A percentile compares a stretch with the other conserved stretches of the same genome.
Conservation (phyloP, 2,329 filamentous ascomycete species). For the Cercospora sp. region DNA sequence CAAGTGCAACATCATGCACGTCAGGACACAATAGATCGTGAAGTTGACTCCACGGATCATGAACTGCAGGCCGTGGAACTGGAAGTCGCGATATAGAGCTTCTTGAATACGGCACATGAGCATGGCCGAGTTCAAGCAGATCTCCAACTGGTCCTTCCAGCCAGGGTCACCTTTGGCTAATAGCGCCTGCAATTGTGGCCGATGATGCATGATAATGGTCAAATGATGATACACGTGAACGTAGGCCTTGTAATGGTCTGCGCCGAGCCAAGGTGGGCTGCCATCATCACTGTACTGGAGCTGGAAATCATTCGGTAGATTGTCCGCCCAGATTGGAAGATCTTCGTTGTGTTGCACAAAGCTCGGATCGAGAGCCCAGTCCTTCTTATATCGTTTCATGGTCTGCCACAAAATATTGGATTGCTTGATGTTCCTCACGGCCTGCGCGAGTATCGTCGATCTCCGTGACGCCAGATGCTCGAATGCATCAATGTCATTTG, state of each 20-base stretch:
- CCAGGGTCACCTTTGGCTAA: slow-evolving; percentile 74
- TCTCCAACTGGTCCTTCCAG: slow-evolving; percentile 86
- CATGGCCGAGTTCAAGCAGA: slow-evolving; percentile 83
- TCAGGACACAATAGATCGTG: slow-evolving; percentile 87
- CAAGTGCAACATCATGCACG: slow-evolving; percentile 88
- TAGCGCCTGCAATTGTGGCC: slow-evolving; percentile 75
- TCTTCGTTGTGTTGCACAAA: slow-evolving; percentile 77
- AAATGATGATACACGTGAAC: slow-evolving; percentile 88
- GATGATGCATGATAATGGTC: slow-evolving; percentile 79
- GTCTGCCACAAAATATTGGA: slow-evolving; percentile 75
- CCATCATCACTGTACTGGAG: slow-evolving; percentile 76
- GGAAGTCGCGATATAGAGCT: slow-evolving; percentile 72
- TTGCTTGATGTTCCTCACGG: slow-evolving; percentile 74
- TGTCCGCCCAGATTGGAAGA: slow-evolving; percentile 73
- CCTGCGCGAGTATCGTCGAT: slow-evolving; percentile 76
- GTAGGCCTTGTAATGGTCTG: slow-evolving; percentile 85
- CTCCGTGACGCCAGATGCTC: slow-evolving; percentile 80
- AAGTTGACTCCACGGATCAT: slow-evolving; percentile 96
- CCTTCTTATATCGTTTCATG: slow-evolving; percentile 72
- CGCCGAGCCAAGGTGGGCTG: slow-evolving; percentile 73
- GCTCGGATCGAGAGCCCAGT: slow-evolving; percentile 84
- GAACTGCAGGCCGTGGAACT: slow-evolving; percentile 76
- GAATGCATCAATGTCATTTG: slow-evolving; percentile 68
- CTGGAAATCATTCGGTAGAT: slow-evolving; percentile 75
- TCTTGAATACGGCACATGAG: slow-evolving; percentile 84